Base-by-base conservation (phyloP, 306 rosid genomes). In the Bauhinia variegata region DNA sequence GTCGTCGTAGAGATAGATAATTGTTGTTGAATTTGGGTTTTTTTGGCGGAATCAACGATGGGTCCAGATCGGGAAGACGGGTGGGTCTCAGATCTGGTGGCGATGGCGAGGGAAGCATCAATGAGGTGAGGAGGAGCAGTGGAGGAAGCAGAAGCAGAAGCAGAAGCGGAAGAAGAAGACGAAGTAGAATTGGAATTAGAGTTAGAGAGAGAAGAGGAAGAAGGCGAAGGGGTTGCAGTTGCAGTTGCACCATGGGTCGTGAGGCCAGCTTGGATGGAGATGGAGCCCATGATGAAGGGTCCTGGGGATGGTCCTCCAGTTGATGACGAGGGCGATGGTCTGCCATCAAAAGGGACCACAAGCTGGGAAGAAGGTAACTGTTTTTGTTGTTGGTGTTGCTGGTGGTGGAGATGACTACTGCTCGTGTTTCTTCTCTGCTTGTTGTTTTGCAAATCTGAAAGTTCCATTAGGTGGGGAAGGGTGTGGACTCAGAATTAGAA, bases 51-150 rank as follows among this genome's bases (percentile, higher is more conserved):
- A 58, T 88, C 82, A 5, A 65, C 48, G 16, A 63, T 37, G 3
- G 72, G 34, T 7, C 36, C 72, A 7, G 86, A 33, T 37, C 83
- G 75, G 36, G 79, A 18, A 7, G 73, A 30, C 0, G 67, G 87
- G 41, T 42, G 68, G 32, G 79, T 19, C 1, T 85, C 95, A 83
- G 93, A 86, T 88, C 93, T 84, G 93, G 97, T 84, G 72, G 91
- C 87, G 79, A 91, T 86, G 63, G 95, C 97, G 3, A 91, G 82
- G 14, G 96, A 86, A 12, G 97, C 96, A 28, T 91, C 92, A 11
- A 88, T 80, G 53, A 73, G 81, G 33, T 80, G 87, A 0, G 86
- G 72, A 4, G 91, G n/a, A 7, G 77, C 43, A 18, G 75, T 13
- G 39, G 82, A 11, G 5, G 76, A 28, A 44, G 83, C 28, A 34